Evolutionary conservation across 139 green algal genomes (phyloP).

Genomic region (Chara braunii): DNA sequence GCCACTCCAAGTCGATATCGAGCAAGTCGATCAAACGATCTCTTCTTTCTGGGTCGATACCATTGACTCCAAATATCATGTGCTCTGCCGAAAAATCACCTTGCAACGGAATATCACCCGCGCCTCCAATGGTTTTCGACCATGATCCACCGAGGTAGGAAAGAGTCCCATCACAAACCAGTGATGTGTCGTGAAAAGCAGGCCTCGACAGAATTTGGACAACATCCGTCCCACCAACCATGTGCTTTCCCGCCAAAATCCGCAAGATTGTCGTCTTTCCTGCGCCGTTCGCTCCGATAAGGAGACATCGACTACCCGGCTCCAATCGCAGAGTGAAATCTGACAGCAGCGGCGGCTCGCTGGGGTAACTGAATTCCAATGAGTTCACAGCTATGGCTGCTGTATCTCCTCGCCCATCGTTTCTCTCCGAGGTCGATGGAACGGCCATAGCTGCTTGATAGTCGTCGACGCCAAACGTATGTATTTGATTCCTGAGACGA

Average conservation of each 20-base stretch:
- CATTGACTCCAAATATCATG: slow-evolving; percentile 68
- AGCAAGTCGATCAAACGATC: slow-evolving; percentile 57
- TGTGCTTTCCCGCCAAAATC: slow-evolving; percentile 89
- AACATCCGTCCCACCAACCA: slow-evolving; percentile 67
- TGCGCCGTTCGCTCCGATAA: slow-evolving; percentile 90
- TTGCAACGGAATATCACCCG: slow-evolving; percentile 67
- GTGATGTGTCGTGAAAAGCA: slow-evolving; percentile 83
- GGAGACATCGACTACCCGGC: slow-evolving; percentile 66
- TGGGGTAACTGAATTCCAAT: slow-evolving; percentile 20
- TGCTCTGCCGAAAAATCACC: slow-evolving; percentile 79
- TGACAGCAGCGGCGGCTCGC: slow-evolving; percentile 41
- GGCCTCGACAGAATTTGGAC: slow-evolving; percentile 70
- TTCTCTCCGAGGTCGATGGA: too few relatives aligned
- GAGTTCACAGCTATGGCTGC: slow-evolving; percentile 12
- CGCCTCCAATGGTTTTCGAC: slow-evolving; percentile 87
- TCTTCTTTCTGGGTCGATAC: slow-evolving; percentile 15
- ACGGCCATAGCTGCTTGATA: too few relatives aligned
- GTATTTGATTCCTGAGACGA: too few relatives aligned
- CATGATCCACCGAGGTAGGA: slow-evolving; percentile 90
- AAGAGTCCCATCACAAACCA: slow-evolving; percentile 71
- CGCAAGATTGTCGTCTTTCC: slow-evolving; percentile 86
- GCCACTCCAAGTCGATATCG: slow-evolving; percentile 89
- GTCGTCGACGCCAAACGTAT: too few relatives aligned
- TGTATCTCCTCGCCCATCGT: neutral
- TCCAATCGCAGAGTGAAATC: slow-evolving; percentile 58